Percentiles rank a stretch among this genome's conserved stretches.
Evolutionary conservation across 2,329 filamentous ascomycete species (phyloP).

Genomic region (Zasmidium angulare): DNA sequence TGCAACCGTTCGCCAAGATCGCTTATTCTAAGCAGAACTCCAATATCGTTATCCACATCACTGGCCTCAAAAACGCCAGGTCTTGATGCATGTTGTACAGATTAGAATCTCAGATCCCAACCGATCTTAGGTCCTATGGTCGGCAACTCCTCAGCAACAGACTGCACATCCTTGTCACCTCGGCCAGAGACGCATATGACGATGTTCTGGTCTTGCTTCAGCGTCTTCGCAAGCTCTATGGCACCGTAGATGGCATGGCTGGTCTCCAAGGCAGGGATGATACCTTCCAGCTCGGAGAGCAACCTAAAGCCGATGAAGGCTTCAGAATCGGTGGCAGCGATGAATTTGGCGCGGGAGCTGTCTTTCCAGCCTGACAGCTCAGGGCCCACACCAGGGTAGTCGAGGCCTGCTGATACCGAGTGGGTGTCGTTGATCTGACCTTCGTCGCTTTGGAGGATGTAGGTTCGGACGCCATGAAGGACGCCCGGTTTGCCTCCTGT

Average conservation of each 20-base stretch:
- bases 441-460: conserved; percentile 87
- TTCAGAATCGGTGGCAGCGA: conserved; percentile 87
- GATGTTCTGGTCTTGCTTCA: conserved; percentile 83
- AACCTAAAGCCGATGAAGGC: conserved; percentile 85
- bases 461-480: conserved; percentile 92
- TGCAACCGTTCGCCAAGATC: background rate
- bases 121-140: conserved; percentile 84
- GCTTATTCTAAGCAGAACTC: background rate
- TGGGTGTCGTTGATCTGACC: conserved; percentile 95
- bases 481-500: conserved; percentile 86
- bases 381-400: conserved; percentile 95
- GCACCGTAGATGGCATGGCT: conserved; percentile 90
- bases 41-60: background rate
- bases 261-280: conserved; percentile 93
- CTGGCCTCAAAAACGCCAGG: background rate
- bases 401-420: conserved; percentile 91
- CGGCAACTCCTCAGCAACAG: conserved; percentile 90
- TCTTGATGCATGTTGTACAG: background rate
- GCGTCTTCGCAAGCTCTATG: conserved; percentile 85
- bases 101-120: conserved; percentile 60
- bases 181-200: conserved; percentile 92
- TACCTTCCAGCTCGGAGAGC: conserved; percentile 85
- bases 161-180: conserved; percentile 98
- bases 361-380: conserved; percentile 95
- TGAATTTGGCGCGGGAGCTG: conserved; percentile 77